Evolutionary conservation across 73 alveolate species (phyloP).

Genomic region (Paramecium sonneborni): DNA sequence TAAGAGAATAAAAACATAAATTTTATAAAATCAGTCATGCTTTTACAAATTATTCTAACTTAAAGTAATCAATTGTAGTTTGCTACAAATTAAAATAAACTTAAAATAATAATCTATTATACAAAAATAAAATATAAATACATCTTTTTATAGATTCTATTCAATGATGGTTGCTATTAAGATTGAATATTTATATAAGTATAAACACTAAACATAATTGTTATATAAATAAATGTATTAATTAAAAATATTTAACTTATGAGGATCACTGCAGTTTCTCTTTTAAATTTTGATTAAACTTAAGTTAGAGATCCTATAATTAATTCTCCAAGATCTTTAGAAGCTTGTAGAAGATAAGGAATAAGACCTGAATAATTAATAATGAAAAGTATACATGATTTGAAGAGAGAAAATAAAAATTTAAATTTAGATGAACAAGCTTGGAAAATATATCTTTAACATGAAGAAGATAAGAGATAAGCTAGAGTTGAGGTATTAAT

Average conservation of each 20-base stretch:
- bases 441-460: conserved; percentile 4
- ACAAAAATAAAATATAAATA: too few relatives aligned
- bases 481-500: conserved; percentile 35
- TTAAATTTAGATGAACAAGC: conserved; percentile 54
- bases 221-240: neutral
- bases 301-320: conserved; percentile 54
- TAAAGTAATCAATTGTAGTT: neutral
- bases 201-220: neutral
- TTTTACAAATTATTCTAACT: neutral
- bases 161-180: too few relatives aligned
- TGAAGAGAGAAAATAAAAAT: conserved; percentile 57
- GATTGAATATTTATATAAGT: neutral
- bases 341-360: conserved; percentile 73
- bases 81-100: too few relatives aligned
- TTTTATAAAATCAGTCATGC: neutral
- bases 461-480: conserved; percentile 64
- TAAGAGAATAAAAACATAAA: neutral
- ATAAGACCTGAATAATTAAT: conserved; percentile 64
- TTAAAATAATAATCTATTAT: too few relatives aligned
- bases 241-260: neutral
- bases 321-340: conserved; percentile 70
- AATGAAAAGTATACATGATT: conserved; percentile 56
- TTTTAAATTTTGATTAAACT: conserved; percentile 55
- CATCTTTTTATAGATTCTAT: too few relatives aligned
- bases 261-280: conserved; percentile 12